Conservation (phyloP, 495 filamentous ascomycete genomes). For the Hyaloscypha variabilis region DNA sequence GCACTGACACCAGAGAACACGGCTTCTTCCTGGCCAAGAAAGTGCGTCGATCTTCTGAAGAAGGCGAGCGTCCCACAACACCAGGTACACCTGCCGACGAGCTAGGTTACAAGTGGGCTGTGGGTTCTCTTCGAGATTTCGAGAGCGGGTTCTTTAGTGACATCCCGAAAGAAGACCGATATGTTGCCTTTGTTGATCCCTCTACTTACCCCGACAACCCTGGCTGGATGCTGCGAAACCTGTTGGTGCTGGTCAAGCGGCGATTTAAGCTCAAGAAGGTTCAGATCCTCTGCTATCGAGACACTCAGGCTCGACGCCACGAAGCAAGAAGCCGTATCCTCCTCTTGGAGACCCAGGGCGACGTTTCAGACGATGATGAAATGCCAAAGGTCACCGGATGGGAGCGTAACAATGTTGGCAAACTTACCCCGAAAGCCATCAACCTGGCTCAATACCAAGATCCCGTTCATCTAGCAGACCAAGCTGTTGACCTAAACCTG, state of each 20-base stretch:
- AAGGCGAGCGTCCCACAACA: slow-evolving; percentile 37
- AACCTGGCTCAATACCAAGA: slow-evolving; percentile 92
- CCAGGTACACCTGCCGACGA: slow-evolving; percentile 42
- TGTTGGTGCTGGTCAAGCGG: slow-evolving; percentile 82
- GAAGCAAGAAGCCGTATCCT: slow-evolving; percentile 81
- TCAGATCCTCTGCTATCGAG: slow-evolving; percentile 89
- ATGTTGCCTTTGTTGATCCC: slow-evolving; percentile 86
- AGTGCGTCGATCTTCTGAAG: slow-evolving; percentile 39
- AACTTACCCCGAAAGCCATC: slow-evolving; percentile 72
- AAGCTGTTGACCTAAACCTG: slow-evolving; percentile 95
- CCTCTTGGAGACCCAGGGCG: slow-evolving; percentile 53
- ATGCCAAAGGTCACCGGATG: slow-evolving; percentile 89
- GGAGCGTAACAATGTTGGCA: slow-evolving; percentile 81
- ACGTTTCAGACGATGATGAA: slow-evolving; percentile 18
- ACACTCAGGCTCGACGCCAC: slow-evolving; percentile 73
- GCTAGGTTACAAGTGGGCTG: slow-evolving; percentile 70
- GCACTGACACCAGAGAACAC: slow-evolving; percentile 76
- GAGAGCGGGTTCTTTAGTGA: slow-evolving; percentile 86
- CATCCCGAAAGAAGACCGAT: slow-evolving; percentile 68
- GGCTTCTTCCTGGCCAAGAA: slow-evolving; percentile 94
- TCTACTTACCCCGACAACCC: slow-evolving; percentile 85
- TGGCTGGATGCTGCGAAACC: slow-evolving; percentile 90
- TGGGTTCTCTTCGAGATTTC: slow-evolving; percentile 74
- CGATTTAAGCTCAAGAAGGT: slow-evolving; percentile 77
- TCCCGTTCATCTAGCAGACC: slow-evolving; percentile 80